Evolutionary conservation across 164 flowering plant species (phyloP).

Genomic region (Nelumbo lutea): DNA sequence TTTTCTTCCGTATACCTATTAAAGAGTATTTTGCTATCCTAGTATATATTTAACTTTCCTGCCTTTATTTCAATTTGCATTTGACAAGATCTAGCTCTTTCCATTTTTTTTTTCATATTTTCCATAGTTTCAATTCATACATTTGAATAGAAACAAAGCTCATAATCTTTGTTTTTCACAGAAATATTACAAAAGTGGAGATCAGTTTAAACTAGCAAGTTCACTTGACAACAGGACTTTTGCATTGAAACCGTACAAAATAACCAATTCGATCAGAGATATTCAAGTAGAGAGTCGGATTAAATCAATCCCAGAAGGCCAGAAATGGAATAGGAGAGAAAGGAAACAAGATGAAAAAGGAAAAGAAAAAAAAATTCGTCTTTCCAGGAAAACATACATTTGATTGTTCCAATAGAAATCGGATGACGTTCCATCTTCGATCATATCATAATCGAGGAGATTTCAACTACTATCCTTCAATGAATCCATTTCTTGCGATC

Average conservation of each 20-base stretch:
- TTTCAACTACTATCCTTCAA: slow-evolving; percentile 35
- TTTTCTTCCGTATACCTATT: not conserved
- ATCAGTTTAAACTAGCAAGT: not conserved
- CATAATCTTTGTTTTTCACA: not conserved
- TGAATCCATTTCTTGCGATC: slow-evolving; percentile 16
- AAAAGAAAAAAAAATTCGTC: not conserved
- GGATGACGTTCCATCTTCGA: slow-evolving; percentile 21
- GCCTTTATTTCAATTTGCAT: too few relatives aligned
- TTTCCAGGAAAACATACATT: slow-evolving; percentile 10
- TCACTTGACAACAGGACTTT: not conserved
- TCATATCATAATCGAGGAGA: slow-evolving; percentile 26
- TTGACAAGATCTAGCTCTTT: too few relatives aligned
- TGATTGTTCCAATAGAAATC: slow-evolving; percentile 32
- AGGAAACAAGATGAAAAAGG: not conserved
- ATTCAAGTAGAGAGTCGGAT: not conserved
- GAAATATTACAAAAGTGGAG: not conserved
- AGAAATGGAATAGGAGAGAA: not conserved
- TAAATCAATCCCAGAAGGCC: not conserved
- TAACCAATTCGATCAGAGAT: not conserved
- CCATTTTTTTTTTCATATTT: not conserved
- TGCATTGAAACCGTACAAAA: not conserved
- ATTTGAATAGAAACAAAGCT: not conserved
- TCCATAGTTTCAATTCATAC: not conserved
- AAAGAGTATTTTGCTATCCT: not conserved
- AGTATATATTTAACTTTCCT: not conserved